Conservation (phyloP, 257 asterid species). For the Solanum sejunctum region DNA sequence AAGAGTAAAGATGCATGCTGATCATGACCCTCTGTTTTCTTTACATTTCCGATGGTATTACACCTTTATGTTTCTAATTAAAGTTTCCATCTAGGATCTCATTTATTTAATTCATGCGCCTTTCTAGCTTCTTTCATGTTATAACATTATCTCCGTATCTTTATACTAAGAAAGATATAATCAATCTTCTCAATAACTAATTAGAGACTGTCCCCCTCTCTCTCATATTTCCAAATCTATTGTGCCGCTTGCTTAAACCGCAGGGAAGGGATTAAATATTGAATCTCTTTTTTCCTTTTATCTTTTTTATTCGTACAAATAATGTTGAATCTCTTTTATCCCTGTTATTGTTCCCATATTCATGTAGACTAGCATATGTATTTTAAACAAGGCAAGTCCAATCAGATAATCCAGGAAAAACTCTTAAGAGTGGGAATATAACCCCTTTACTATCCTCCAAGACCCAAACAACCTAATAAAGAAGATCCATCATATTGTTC, state of each 20-base stretch:
- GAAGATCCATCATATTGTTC: neutral
- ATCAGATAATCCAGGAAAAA: neutral
- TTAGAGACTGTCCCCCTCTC: neutral
- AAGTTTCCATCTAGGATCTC: neutral
- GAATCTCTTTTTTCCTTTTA: neutral
- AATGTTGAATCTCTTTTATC: neutral
- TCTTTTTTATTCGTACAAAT: no score
- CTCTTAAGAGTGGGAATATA: neutral
- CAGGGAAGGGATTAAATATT: neutral
- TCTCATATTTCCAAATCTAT: neutral
- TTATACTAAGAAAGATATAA: neutral
- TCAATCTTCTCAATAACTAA: neutral
- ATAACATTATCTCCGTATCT: neutral
- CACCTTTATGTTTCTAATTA: neutral
- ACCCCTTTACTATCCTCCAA: neutral
- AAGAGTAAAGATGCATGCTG: neutral
- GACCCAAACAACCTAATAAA: neutral
- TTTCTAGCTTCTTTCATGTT: neutral
- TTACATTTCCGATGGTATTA: neutral
- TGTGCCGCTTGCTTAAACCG: neutral
- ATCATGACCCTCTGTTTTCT: neutral
- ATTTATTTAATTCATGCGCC: neutral
- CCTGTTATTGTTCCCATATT: neutral
- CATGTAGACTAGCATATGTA: neutral
- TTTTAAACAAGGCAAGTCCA: neutral